Evolutionary conservation across 345 rosid species (phyloP), one percentile per base, ranked within the genome.

Genomic region (Aquilaria malaccensis): DNA sequence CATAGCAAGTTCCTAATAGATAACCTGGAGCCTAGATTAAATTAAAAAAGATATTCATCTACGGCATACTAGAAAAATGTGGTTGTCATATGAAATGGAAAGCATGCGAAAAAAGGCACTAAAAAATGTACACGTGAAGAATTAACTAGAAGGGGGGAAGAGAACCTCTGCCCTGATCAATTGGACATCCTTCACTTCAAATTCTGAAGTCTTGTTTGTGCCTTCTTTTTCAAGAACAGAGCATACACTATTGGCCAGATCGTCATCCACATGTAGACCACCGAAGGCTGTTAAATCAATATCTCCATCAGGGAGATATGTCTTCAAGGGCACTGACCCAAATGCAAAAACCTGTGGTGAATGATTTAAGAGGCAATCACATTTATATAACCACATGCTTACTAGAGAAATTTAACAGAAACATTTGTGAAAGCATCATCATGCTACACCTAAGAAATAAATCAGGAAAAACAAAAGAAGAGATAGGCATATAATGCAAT

Each of bases 231-330:
- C 90, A 67, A 88, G 90, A 52, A 85, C 83, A 50, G 86, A 50
- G 54, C 72, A 79, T 59, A 84, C 81, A 22, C 82, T 73, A 57
- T 67, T 70, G 52, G 86, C 90, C 63, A 88, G 58, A 50, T 85
- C 85, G 66, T 88, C 90, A 62, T 85, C 96, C 10, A 65, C 60
- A 60, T 70, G 73, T 30, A 56, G 56, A 52, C 83, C 83, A 74
- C 88, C 85, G 70, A 91, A 80, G 70, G 88, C 83, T 15, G 96
- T 91, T 77, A 91, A 74, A 74, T 91, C 98, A 75, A 91, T 88
- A 71, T 91, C 98, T 55, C 96, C 96, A 74, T 91, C 98, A 52
- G 98, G 98, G 65, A 91, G 98, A 84, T 91, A 91, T 3, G 98
- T 91, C 80, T 79, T 91, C 78, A 91, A 72, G 2, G 98, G 98